Percentiles rank a stretch among this genome's conserved stretches.
phyloP scores from a whole-genome alignment of 208 protist genomes.

The Acanthamoeba castellanii region DNA sequence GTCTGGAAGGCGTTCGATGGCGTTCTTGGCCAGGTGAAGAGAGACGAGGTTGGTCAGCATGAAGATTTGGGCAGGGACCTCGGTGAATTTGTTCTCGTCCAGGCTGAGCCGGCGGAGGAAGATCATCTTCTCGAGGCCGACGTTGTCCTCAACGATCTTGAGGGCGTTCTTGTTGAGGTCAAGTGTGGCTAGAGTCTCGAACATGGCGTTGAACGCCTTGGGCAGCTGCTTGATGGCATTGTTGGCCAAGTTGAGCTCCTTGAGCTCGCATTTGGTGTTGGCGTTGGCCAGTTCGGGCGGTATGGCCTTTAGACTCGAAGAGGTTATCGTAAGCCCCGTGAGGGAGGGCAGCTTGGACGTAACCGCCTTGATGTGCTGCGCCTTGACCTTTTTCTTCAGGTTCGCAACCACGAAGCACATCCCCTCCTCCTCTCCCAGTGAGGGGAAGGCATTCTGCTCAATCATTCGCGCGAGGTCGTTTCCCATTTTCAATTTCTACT shows the following conservation, averaged over 20 bases:
- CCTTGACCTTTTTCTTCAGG: constrained; percentile 71
- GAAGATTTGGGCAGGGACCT: constrained; percentile 57
- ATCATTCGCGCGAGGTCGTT: constrained; percentile 59
- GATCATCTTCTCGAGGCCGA: constrained; percentile 52
- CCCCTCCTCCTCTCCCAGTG: constrained; percentile 52
- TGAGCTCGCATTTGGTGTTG: constrained; percentile 65
- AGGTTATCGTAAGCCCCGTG: constrained; percentile 41
- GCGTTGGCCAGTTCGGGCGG: constrained; percentile 66
- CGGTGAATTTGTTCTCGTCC: constrained; percentile 68
- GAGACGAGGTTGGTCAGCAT: constrained; percentile 52
- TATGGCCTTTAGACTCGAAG: constrained; percentile 46
- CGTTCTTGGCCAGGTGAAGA: constrained; percentile 67
- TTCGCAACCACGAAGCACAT: constrained; percentile 67
- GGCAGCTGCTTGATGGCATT: constrained; percentile 70
- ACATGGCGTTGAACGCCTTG: constrained; percentile 66
- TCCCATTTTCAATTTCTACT: constrained; percentile 56
- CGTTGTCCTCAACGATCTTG: constrained; percentile 22
- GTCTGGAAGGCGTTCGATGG: constrained; percentile 40
- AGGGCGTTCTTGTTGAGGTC: constrained; percentile 69
- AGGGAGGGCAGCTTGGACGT: constrained; percentile 56
- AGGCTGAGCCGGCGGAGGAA: constrained; percentile 42
- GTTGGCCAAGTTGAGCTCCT: constrained; percentile 66
- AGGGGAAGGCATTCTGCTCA: constrained; percentile 67
- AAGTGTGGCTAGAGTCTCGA: constrained; percentile 31
- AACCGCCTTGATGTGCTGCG: constrained; percentile 66